Percentiles rank a stretch among this genome's conserved stretches.
Evolutionary conservation across 345 rosid genomes (phyloP).

Genomic region (Arabidopsis arenosa): DNA sequence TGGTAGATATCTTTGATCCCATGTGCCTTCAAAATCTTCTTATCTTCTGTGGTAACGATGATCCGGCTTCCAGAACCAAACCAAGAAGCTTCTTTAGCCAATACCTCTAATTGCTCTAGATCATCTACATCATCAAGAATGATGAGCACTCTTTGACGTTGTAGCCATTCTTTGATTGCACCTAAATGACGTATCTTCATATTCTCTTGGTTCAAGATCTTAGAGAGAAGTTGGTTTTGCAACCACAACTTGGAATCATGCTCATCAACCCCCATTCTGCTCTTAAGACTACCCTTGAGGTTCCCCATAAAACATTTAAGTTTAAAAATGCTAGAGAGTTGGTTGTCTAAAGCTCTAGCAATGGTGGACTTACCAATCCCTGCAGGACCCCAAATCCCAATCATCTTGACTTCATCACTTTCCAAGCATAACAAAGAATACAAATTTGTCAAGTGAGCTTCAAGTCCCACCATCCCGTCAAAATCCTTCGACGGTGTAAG

Average conservation of each 20-base stretch:
- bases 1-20: background rate
- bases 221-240: background rate
- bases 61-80: constrained; percentile 55
- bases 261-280: background rate
- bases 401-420: background rate
- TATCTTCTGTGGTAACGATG: constrained; percentile 60
- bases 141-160: constrained; percentile 1
- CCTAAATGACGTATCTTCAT: constrained; percentile 22
- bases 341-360: background rate
- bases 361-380: constrained; percentile 14
- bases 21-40: background rate
- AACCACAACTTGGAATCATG: background rate
- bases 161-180: background rate
- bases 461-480: background rate
- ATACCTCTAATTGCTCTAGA: background rate
- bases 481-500: background rate
- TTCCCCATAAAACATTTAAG: background rate
- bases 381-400: constrained; percentile 1
- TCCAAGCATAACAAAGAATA: background rate
- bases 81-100: constrained; percentile 51
- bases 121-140: background rate
- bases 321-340: background rate
- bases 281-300: background rate
- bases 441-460: background rate
- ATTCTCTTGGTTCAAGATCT: background rate